phyloP scores from a whole-genome alignment of 2,329 filamentous ascomycete genomes.

The Aaosphaeria pasadenensis region DNA sequence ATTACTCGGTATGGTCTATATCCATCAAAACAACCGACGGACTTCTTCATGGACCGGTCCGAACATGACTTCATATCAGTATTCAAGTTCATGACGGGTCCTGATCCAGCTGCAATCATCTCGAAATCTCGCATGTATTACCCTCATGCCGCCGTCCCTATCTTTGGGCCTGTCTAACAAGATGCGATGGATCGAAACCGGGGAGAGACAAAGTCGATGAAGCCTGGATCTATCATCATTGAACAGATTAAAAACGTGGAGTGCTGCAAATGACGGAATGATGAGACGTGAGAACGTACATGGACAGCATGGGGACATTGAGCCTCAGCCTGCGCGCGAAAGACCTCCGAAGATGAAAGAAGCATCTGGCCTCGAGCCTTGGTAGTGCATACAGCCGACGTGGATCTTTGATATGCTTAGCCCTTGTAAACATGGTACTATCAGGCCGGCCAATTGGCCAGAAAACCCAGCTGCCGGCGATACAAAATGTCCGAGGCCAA shows the following conservation, averaged over 20 bases:
- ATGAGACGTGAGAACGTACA: too few relatives aligned
- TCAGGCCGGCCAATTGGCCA: constrained; percentile 11
- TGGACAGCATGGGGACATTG: neutral
- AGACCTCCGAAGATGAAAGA: neutral
- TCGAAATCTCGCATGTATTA: too few relatives aligned
- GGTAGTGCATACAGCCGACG: neutral
- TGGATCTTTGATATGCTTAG: constrained; percentile 7
- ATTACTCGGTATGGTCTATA: constrained; percentile 1
- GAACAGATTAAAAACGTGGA: constrained; percentile 8
- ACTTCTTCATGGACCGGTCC: neutral
- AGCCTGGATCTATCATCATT: constrained; percentile 2
- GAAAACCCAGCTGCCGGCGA: constrained; percentile 4
- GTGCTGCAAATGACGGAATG: neutral
- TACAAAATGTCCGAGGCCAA: constrained; percentile 6
- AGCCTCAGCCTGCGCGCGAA: neutral
- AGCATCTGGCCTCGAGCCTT: neutral
- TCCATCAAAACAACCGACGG: constrained; percentile 2
- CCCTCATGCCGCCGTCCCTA: neutral
- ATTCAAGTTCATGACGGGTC: neutral
- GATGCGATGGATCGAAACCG: constrained; percentile 1
- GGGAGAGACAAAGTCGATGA: constrained; percentile 1
- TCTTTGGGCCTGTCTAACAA: constrained; percentile 1
- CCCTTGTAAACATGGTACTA: constrained; percentile 2
- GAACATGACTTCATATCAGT: neutral
- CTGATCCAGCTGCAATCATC: too few relatives aligned